phyloP scores from a whole-genome alignment of 805 yeast genomes.

The Candida endomychidarum region DNA sequence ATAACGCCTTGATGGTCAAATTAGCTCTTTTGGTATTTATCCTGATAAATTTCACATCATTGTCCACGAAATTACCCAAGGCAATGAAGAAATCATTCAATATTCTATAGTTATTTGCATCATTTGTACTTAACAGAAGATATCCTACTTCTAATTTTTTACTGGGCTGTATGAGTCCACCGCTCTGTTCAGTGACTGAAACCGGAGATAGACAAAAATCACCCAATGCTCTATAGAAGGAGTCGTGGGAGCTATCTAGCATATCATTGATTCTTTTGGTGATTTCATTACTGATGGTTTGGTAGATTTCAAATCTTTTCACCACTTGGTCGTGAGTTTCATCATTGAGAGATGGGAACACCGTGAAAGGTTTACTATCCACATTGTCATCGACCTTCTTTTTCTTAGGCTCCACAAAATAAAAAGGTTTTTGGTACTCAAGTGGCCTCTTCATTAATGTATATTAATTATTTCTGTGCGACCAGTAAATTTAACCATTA shows the following conservation, averaged over 20 bases:
- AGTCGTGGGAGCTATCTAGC: conserved; percentile 26
- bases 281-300: background rate
- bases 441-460: conserved; percentile 16
- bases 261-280: conserved; percentile 2
- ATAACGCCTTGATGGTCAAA: conserved; percentile 30
- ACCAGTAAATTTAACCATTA: background rate
- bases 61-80: conserved; percentile 6
- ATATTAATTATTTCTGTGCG: no score
- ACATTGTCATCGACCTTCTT: background rate
- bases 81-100: conserved; percentile 31
- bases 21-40: conserved; percentile 33
- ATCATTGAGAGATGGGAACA: background rate
- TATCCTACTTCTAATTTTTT: conserved; percentile 32
- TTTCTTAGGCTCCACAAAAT: conserved; percentile 19
- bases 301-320: conserved; percentile 1
- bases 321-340: background rate
- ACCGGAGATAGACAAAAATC: conserved; percentile 19
- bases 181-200: background rate
- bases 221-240: conserved; percentile 27
- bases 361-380: background rate
- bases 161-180: conserved; percentile 5
- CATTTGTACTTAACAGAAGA: conserved; percentile 38
- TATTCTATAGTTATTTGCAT: conserved; percentile 40
- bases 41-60: conserved; percentile 23
- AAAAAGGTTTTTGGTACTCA: conserved; percentile 33